phyloP scores from a whole-genome alignment of 2,329 filamentous ascomycete species.

The Fusarium floridanum region DNA sequence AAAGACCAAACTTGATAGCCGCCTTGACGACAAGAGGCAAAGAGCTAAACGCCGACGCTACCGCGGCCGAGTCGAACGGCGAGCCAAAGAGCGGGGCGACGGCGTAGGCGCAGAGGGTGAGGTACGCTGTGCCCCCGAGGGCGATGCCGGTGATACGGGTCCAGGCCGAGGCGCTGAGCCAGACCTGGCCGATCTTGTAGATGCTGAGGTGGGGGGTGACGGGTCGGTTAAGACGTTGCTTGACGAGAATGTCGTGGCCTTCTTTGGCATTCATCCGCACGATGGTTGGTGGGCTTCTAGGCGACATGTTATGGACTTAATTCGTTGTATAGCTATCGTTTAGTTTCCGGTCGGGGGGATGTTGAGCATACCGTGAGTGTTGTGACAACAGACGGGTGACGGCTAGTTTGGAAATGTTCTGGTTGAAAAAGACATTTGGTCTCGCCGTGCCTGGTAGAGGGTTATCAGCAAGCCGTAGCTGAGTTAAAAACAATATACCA shows the following conservation, averaged over 20 bases:
- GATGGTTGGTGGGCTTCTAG: not conserved
- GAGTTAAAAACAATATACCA: not conserved
- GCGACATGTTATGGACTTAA: not conserved
- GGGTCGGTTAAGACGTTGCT: constrained; percentile 25
- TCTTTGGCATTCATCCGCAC: not conserved
- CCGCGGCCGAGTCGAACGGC: constrained; percentile 9
- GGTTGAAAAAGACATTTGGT: not conserved
- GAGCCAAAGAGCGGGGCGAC: constrained; percentile 19
- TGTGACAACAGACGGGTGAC: constrained; percentile 15
- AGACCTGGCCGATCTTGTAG: constrained; percentile 22
- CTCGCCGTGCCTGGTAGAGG: not conserved
- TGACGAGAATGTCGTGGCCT: constrained; percentile 13
- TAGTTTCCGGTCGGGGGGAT: not conserved
- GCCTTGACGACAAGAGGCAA: constrained; percentile 16
- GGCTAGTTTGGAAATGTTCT: not conserved
- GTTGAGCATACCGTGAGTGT: constrained; percentile 1
- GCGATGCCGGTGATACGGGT: constrained; percentile 26
- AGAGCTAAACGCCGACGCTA: constrained; percentile 12
- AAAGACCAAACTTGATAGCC: constrained; percentile 18
- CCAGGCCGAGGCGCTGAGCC: constrained; percentile 34
- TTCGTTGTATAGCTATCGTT: not conserved
- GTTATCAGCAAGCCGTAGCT: not conserved
- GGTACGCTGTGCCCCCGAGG: constrained; percentile 21
- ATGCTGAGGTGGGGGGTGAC: constrained; percentile 25
- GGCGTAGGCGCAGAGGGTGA: constrained; percentile 9